Evolutionary conservation across 2,329 filamentous ascomycete genomes (phyloP).

Genomic region (Thermomyces lanuginosus): DNA sequence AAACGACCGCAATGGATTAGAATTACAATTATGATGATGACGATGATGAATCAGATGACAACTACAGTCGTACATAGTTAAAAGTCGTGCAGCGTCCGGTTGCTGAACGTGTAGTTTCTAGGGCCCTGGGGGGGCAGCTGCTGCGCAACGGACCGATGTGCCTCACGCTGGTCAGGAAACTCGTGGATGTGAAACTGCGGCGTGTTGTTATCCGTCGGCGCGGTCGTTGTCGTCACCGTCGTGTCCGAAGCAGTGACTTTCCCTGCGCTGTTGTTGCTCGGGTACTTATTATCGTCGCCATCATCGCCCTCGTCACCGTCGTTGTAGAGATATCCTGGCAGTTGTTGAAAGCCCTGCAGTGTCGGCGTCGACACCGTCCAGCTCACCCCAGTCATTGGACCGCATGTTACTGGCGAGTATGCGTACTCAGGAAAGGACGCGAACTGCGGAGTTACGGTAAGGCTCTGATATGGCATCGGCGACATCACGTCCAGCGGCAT

Average conservation of each 20-base stretch:
- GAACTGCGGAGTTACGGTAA: constrained; percentile 26
- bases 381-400: constrained; percentile 23
- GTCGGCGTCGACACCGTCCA: constrained; percentile 30
- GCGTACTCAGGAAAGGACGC: constrained; percentile 27
- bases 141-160: constrained; percentile 27
- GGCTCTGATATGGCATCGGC: constrained; percentile 21
- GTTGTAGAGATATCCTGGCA: constrained; percentile 24
- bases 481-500: constrained; percentile 22
- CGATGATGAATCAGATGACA: too few relatives aligned
- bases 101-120: constrained; percentile 29
- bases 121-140: constrained; percentile 25
- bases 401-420: constrained; percentile 22
- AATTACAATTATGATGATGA: too few relatives aligned
- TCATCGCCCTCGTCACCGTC: constrained; percentile 15
- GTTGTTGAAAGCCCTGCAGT: constrained; percentile 18
- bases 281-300: too few relatives aligned
- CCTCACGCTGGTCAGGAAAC: constrained; percentile 28
- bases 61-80: too few relatives aligned
- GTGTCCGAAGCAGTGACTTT: too few relatives aligned
- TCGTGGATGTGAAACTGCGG: constrained; percentile 30
- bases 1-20: too few relatives aligned
- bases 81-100: constrained; percentile 26
- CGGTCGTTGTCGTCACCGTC: constrained; percentile 16
- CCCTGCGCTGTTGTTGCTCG: too few relatives aligned
- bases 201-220: constrained; percentile 16